Evolutionary conservation across 257 asterid species (phyloP), one percentile per base, ranked within the genome.

Genomic region (Nicotiana noctiflora): DNA sequence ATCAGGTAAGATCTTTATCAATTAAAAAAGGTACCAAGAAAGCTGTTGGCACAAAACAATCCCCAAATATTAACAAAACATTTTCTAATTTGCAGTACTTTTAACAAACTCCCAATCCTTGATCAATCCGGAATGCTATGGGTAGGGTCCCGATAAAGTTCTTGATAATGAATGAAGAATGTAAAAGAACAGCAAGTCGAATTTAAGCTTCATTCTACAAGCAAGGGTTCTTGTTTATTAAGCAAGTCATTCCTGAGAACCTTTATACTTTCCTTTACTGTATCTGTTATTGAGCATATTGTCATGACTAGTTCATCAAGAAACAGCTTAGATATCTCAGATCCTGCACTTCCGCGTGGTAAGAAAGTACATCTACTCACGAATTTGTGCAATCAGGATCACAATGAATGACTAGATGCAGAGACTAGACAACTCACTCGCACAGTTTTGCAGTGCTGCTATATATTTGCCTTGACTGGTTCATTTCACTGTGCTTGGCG

Each of bases 381-480:
- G 32, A 74, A 74, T 23, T 46, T 25, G 79, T 25, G 79, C 61
- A 74, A 74, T 25, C 27, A 74, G 61, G 21, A 44, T 70, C 40
- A 25, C 40, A 23, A 25, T 49, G 44, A 49, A 74, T 25, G 61
- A 74, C 7, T 31, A 49, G 23, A 74, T 49, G 61, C 61, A 23
- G 18, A 6, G 7, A 74, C 61, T 49, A 49, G 57, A 81, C 56
- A 81, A 88, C 99, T 88, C 88, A 96, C 99, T 91, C 98, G 98
- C 97, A 94, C 79, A 96, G 93, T 84, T 94, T 94, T 75, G 99
- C 99, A 13, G 99, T 96, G 93, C 93, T 91, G 83, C 98, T 91
- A 80, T 96, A 94, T 77, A 96, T 90, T 67, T 94, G 95, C 85
- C 87, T 81, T 61, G 98, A 88, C 88, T 88, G 95, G 90, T 85